phyloP scores from a whole-genome alignment of 768 basidiomycete genomes.

The Mycena albidolilacea region DNA sequence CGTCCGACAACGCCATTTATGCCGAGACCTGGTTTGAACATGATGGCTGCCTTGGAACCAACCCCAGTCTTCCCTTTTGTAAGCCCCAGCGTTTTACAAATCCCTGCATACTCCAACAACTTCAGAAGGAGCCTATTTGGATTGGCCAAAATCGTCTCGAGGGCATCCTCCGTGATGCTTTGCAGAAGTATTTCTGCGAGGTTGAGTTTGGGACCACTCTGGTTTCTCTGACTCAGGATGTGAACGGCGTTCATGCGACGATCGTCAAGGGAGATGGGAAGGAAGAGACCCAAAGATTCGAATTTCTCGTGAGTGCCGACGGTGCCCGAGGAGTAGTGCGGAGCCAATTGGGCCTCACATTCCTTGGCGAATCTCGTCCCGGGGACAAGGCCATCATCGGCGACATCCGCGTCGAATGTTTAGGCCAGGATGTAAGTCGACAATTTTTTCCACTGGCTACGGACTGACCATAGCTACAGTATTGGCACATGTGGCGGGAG shows the following conservation, averaged over 20 bases:
- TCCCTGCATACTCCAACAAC: background rate
- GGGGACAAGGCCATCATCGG: slow-evolving; percentile 41
- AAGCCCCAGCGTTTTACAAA: background rate
- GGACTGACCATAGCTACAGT: slow-evolving; percentile 42
- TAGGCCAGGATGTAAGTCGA: slow-evolving; percentile 54
- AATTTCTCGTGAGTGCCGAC: slow-evolving; percentile 43
- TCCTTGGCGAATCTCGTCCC: slow-evolving; percentile 48
- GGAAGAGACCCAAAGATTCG: slow-evolving; percentile 17
- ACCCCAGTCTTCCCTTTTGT: slow-evolving; percentile 43
- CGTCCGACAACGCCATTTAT: too few species aligned
- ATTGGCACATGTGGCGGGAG: slow-evolving; percentile 61
- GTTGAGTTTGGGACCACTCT: slow-evolving; percentile 44
- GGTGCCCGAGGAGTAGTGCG: slow-evolving; percentile 42
- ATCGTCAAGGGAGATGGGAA: slow-evolving; percentile 28
- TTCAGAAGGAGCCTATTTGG: slow-evolving; percentile 27
- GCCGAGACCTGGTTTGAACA: background rate
- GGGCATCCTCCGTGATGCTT: slow-evolving; percentile 37
- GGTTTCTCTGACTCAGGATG: slow-evolving; percentile 38
- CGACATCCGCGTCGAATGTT: slow-evolving; percentile 56
- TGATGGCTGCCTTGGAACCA: slow-evolving; percentile 27
- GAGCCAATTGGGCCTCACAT: slow-evolving; percentile 43
- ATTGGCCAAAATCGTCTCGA: slow-evolving; percentile 40
- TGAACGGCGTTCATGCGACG: slow-evolving; percentile 38
- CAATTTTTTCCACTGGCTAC: background rate
- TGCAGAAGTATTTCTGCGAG: slow-evolving; percentile 38